phyloP scores from a whole-genome alignment of 1,139 yeast species.

The Geotrichum candidum region DNA sequence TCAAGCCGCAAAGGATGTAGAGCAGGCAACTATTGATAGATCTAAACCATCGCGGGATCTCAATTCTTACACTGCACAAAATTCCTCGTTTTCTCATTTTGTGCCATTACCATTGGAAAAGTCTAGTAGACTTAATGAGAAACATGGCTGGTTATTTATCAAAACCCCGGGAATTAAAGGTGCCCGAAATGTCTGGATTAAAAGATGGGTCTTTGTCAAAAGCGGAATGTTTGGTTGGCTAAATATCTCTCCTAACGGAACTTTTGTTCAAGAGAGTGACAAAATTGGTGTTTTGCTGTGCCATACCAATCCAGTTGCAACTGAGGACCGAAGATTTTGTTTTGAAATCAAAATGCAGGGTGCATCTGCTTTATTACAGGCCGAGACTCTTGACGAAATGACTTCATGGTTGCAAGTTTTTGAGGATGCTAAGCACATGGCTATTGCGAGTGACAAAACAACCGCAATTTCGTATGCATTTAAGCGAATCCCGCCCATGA shows the following conservation, averaged over 20 bases:
- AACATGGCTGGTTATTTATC: slow-evolving; percentile 84
- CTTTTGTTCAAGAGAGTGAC: slow-evolving; percentile 85
- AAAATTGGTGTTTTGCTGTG: slow-evolving; percentile 75
- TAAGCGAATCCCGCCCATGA: slow-evolving; percentile 65
- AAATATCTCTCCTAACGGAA: slow-evolving; percentile 60
- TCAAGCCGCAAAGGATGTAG: slow-evolving; percentile 60
- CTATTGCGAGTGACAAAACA: slow-evolving; percentile 41
- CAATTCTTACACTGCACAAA: slow-evolving; percentile 47
- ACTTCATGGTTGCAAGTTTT: slow-evolving; percentile 76
- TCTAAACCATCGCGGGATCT: slow-evolving; percentile 57
- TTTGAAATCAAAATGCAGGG: slow-evolving; percentile 74
- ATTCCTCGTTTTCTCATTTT: slow-evolving; percentile 26
- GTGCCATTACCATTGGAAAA: slow-evolving; percentile 21
- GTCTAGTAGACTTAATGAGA: slow-evolving; percentile 44
- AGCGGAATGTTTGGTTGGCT: slow-evolving; percentile 82
- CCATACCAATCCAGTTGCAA: slow-evolving; percentile 57
- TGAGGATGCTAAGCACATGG: slow-evolving; percentile 51
- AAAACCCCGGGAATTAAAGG: slow-evolving; percentile 37
- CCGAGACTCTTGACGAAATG: slow-evolving; percentile 66
- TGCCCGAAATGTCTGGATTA: slow-evolving; percentile 63
- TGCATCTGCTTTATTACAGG: slow-evolving; percentile 58
- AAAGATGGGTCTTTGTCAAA: slow-evolving; percentile 83
- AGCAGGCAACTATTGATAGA: slow-evolving; percentile 49
- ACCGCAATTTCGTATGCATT: slow-evolving; percentile 51
- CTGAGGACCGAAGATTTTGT: slow-evolving; percentile 78